Evolutionary conservation across 2,329 filamentous ascomycete species (phyloP).

Genomic region (Lasiodiplodia sp.): DNA sequence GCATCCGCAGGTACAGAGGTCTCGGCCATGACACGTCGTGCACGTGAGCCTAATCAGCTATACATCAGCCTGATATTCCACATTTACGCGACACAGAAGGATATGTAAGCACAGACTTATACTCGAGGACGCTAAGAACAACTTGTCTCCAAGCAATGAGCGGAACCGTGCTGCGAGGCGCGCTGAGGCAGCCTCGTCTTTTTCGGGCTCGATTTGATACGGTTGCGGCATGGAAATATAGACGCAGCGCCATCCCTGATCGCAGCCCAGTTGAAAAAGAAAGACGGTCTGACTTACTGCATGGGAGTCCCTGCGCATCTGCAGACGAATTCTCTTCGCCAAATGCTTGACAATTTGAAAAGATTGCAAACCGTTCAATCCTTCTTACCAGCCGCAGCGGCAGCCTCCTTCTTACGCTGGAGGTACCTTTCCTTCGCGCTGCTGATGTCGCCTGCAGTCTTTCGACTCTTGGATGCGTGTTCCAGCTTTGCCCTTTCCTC

Average conservation of each 20-base stretch:
- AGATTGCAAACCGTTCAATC: constrained; percentile 2
- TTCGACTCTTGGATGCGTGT: constrained; percentile 74
- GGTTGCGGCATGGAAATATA: constrained; percentile 10
- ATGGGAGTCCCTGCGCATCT: background rate
- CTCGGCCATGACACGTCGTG: background rate
- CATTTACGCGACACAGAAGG: background rate
- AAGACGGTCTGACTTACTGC: background rate
- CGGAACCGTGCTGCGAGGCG: constrained; percentile 19
- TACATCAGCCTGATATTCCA: background rate
- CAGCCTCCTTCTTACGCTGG: constrained; percentile 76
- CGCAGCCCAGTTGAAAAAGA: constrained; percentile 3
- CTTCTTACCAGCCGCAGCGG: constrained; percentile 47
- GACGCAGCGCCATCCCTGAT: constrained; percentile 26
- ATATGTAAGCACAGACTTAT: constrained; percentile 29
- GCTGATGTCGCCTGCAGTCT: constrained; percentile 78
- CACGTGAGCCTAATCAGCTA: background rate
- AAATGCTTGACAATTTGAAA: background rate
- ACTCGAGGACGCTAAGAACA: constrained; percentile 4
- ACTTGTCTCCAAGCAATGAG: constrained; percentile 25
- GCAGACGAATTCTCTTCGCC: background rate
- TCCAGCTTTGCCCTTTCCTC: constrained; percentile 70
- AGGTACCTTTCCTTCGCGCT: constrained; percentile 82
- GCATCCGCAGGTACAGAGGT: background rate
- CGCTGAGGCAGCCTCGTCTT: constrained; percentile 8
- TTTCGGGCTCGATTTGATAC: constrained; percentile 20